Percentiles rank a stretch among this genome's conserved stretches.
These are phyloP conservation scores for Clarkia xantiana DNA, from an alignment of 345 rosid genomes.

Conservation along the genomic window DNA sequence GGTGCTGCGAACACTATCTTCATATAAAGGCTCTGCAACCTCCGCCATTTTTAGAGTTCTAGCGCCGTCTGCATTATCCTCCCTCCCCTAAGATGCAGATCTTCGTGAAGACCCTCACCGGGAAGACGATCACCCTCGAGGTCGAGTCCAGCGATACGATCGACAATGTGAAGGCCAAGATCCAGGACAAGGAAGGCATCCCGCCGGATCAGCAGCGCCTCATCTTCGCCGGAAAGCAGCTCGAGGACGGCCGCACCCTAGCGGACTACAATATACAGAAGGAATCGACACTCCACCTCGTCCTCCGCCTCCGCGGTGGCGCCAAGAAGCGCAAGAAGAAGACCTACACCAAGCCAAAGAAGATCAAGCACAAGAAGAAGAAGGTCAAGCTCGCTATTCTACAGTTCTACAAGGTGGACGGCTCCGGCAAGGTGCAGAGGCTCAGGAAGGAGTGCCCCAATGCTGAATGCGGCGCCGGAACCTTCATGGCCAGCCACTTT, in stretches of 20 bases:
- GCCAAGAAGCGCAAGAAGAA: constrained; percentile 13
- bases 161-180: constrained; percentile 10
- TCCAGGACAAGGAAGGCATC: constrained; percentile 11
- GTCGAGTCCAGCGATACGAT: constrained; percentile 13
- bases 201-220: constrained; percentile 12
- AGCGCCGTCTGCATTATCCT: not conserved
- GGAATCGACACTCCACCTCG: constrained; percentile 8
- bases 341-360: constrained; percentile 14
- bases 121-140: constrained; percentile 14
- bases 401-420: constrained; percentile 10
- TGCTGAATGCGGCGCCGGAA: constrained; percentile 9
- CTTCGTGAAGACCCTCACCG: constrained; percentile 14
- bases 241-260: constrained; percentile 11
- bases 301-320: constrained; percentile 10
- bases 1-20: not conserved
- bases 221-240: constrained; percentile 11
- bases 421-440: constrained; percentile 10
- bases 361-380: constrained; percentile 13
- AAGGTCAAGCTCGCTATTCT: constrained; percentile 11
- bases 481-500: constrained; percentile 9
- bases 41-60: not conserved
- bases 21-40: not conserved
- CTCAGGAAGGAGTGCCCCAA: constrained; percentile 12
- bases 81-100: constrained; percentile 6
- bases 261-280: constrained; percentile 13